phyloP scores from a whole-genome alignment of 202 grass and related monocot species.

The Cymbopogon flexuosus region DNA sequence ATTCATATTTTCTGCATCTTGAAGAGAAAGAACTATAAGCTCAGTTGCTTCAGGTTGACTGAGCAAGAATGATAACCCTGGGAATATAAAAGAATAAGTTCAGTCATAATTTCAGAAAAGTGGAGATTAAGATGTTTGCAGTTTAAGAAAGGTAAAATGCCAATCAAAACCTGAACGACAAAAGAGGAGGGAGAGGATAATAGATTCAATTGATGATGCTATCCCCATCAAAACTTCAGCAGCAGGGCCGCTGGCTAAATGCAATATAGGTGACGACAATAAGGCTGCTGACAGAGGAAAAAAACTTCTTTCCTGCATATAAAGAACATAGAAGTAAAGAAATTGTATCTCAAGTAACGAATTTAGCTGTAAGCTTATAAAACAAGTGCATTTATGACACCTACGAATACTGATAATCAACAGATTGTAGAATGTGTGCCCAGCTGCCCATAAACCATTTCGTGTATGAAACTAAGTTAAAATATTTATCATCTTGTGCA shows the following conservation, averaged over 20 bases:
- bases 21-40: conserved; percentile 81
- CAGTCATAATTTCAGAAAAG: conserved; percentile 2
- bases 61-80: conserved; percentile 85
- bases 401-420: conserved; percentile 4
- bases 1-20: conserved; percentile 66
- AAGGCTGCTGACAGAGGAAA: conserved; percentile 75
- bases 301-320: conserved; percentile 78
- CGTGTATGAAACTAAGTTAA: neutral
- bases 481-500: neutral
- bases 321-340: conserved; percentile 36
- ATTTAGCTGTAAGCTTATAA: neutral
- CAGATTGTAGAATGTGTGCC: neutral
- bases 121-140: conserved; percentile 1
- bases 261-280: conserved; percentile 65
- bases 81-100: conserved; percentile 25
- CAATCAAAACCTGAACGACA: conserved; percentile 70
- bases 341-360: conserved; percentile 6
- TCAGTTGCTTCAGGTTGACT: conserved; percentile 87
- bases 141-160: conserved; percentile 20
- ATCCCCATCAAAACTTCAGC: conserved; percentile 73
- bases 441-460: neutral
- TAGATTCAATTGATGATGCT: conserved; percentile 67
- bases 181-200: conserved; percentile 82
- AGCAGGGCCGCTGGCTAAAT: conserved; percentile 45
- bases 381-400: neutral